Percentiles rank a stretch among this genome's conserved stretches.
Conservation (phyloP, 225 moss, liverwort and hornwort genomes). For the Lunularia cruciata region DNA sequence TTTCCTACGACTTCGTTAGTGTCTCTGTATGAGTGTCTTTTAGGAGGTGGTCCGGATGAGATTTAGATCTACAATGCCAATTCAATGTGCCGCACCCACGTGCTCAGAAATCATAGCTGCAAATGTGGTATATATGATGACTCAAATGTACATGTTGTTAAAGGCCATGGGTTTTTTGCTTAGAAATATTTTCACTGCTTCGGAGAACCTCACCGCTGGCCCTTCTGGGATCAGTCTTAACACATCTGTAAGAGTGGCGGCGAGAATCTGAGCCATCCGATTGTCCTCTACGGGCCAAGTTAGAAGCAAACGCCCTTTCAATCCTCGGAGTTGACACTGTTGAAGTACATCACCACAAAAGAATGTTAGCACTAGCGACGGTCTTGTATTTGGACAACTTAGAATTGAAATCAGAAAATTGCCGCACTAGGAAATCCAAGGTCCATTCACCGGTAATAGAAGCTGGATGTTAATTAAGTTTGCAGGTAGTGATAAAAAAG, state of each 20-base stretch:
- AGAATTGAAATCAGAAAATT: too few relatives aligned
- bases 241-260: conserved; percentile 46
- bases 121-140: neutral
- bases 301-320: conserved; percentile 68
- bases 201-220: conserved; percentile 50
- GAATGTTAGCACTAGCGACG: neutral
- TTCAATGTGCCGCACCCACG: too few relatives aligned
- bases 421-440: too few relatives aligned
- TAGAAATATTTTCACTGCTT: conserved; percentile 53
- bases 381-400: too few relatives aligned
- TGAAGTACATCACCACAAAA: neutral
- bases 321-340: conserved; percentile 64
- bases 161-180: conserved; percentile 46
- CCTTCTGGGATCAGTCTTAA: conserved; percentile 44
- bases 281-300: conserved; percentile 75
- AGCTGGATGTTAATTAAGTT: too few relatives aligned
- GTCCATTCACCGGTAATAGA: too few relatives aligned
- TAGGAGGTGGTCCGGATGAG: too few relatives aligned
- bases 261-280: conserved; percentile 57
- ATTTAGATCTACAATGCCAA: too few relatives aligned
- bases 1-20: too few relatives aligned
- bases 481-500: too few relatives aligned
- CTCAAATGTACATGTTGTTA: conserved; percentile 72
- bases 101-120: too few relatives aligned
- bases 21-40: too few relatives aligned